Percentiles rank a stretch among this genome's conserved stretches.
Conservation (phyloP, 495 filamentous ascomycete species). For the Podospora sp. region DNA sequence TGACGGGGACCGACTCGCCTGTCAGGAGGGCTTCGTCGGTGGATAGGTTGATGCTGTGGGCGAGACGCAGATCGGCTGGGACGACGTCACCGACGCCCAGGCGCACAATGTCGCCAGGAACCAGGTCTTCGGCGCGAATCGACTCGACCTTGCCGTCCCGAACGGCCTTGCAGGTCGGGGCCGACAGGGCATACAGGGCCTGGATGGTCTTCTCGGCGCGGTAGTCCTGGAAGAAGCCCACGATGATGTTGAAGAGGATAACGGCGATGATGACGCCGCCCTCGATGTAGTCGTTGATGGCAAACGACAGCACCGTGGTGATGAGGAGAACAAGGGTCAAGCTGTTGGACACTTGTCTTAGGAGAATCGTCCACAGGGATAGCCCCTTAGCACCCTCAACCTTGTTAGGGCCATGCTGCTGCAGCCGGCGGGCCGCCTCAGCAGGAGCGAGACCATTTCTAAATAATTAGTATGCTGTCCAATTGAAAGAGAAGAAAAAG, state of each 20-base stretch:
- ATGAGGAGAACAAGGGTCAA: constrained; percentile 62
- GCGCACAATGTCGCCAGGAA: constrained; percentile 77
- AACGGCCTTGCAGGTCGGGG: constrained; percentile 75
- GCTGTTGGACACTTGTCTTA: constrained; percentile 60
- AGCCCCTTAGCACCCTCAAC: constrained; percentile 54
- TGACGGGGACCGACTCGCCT: constrained; percentile 64
- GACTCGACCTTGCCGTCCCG: constrained; percentile 65
- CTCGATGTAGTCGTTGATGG: constrained; percentile 79
- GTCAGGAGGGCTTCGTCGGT: constrained; percentile 53
- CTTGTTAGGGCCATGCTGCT: constrained; percentile 53
- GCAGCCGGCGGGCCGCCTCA: constrained; percentile 49
- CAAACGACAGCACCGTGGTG: constrained; percentile 82
- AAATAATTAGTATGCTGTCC: background rate
- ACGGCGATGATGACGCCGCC: constrained; percentile 81
- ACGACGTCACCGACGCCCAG: constrained; percentile 81
- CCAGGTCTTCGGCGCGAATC: constrained; percentile 66
- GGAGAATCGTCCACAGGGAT: constrained; percentile 57
- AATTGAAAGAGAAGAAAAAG: background rate
- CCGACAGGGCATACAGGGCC: constrained; percentile 72
- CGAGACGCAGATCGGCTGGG: constrained; percentile 73
- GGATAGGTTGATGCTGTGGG: constrained; percentile 73
- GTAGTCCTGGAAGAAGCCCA: constrained; percentile 77
- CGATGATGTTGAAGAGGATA: constrained; percentile 77
- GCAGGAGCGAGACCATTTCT: constrained; percentile 44
- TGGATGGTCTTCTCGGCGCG: constrained; percentile 87